Base-by-base conservation (phyloP, 176 grass and related monocot species). In the Alopecurus myosuroides region DNA sequence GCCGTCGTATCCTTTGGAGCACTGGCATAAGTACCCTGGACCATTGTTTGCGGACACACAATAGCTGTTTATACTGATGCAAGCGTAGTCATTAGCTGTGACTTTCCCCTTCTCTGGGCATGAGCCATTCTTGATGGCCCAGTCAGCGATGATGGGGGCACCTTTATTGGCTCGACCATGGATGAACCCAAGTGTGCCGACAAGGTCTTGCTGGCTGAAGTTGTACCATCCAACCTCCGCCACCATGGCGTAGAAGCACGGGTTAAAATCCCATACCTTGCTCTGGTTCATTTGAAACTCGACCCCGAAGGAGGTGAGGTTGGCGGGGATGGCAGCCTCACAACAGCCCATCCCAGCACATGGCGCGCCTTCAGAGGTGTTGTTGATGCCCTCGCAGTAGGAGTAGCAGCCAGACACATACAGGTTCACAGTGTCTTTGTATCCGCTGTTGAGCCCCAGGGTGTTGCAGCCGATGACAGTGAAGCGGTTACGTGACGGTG, bases 301-400 rank as follows among this genome's bases (percentile, higher is more conserved):
- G 8, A 35, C 2, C 1, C 5, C 48, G 8, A 76, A 76, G 46
- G 44, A 30, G 73, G 48, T 76, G 73, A 76, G 73, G 48, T 76
- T 76, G 1, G 18, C 9, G 2, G 73, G 46, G 28, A 76, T 11
- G 48, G 73, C 46, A 52, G 73, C 29, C 73, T 76, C 73, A 30
- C 73, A 76, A 29, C 73, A 76, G 73, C 28, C 73, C 73, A 71
- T 42, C 68, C 68, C 68, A 71, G 37, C 68, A 71, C 68, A 71
- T 26, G 39, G 68, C 6, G 68, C 37, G 6, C 68, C 68, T 3
- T 71, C 68, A 1, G 68, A 71, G 0, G 37, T 71, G 39, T n/a
- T 71, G 37, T 71, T 71, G 68, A 71, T 3, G 40, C 68, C 39
- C 39, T 42, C 68, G 6, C 68, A 71, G 39, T 71, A 71, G 5